Evolutionary conservation across 306 rosid genomes (phyloP).

Genomic region (cucumber (Cucumis sativus)): DNA sequence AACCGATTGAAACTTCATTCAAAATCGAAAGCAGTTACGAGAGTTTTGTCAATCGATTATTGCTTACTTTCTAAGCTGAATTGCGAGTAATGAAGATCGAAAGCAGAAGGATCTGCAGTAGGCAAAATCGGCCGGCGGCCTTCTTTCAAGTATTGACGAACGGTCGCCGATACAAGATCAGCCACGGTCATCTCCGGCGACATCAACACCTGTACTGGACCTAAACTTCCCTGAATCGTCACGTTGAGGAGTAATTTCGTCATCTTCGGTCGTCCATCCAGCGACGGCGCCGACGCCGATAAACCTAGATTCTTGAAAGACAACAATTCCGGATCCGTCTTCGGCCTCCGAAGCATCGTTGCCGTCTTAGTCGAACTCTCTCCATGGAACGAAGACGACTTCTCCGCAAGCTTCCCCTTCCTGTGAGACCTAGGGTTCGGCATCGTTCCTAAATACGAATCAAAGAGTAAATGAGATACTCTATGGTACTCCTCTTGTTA

Average conservation of each 20-base stretch:
- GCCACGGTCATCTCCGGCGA: slow-evolving; percentile 43
- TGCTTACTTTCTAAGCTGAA: slow-evolving; percentile 84
- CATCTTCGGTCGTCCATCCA: slow-evolving; percentile 29
- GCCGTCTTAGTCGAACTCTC: neutral
- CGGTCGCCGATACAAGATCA: slow-evolving; percentile 38
- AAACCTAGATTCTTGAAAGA: slow-evolving; percentile 8
- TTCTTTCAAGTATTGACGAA: slow-evolving; percentile 52
- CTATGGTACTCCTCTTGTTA: neutral
- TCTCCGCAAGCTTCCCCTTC: slow-evolving; percentile 25
- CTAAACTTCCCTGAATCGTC: slow-evolving; percentile 58
- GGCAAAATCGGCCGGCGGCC: slow-evolving; percentile 65
- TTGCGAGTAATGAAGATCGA: slow-evolving; percentile 86
- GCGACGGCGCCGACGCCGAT: neutral
- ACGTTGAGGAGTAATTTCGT: slow-evolving; percentile 71
- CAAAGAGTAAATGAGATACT: neutral
- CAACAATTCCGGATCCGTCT: slow-evolving; percentile 44
- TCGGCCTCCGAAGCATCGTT: slow-evolving; percentile 50
- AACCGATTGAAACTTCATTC: neutral
- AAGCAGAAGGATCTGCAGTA: slow-evolving; percentile 21
- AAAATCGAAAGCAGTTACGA: neutral
- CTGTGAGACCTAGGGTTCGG: slow-evolving; percentile 45
- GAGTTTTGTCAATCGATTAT: neutral
- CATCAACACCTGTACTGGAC: slow-evolving; percentile 58
- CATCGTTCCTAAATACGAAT: slow-evolving; percentile 21
- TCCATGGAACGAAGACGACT: slow-evolving; percentile 58